These are phyloP conservation scores for Gaeumannomyces tritici DNA, from an alignment of 2,329 filamentous ascomycete genomes.

Conservation along the genomic window DNA sequence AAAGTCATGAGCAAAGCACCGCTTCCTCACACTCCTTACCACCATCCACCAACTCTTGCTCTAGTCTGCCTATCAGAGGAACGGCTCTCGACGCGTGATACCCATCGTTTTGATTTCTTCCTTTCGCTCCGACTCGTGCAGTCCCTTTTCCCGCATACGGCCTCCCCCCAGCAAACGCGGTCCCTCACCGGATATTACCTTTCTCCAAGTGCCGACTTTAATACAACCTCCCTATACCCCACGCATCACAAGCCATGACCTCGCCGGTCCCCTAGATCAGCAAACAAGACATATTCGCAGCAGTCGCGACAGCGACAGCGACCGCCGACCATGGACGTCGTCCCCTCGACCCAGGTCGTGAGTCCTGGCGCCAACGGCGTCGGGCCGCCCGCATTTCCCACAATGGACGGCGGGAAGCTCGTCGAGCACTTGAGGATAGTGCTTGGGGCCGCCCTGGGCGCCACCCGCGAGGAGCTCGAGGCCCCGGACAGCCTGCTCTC, in stretches of 20 bases:
- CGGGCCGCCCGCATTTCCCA: slow-evolving; percentile 34
- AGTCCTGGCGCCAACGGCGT: slow-evolving; percentile 37
- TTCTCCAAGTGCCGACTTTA: not conserved
- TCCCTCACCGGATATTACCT: not conserved
- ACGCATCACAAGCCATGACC: not conserved
- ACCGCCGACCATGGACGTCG: slow-evolving; percentile 37
- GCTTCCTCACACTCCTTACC: not conserved
- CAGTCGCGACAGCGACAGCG: not conserved
- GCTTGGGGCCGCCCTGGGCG: slow-evolving; percentile 64
- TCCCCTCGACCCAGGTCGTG: slow-evolving; percentile 34
- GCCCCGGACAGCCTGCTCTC: slow-evolving; percentile 75
- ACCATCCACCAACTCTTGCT: not conserved
- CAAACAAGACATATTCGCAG: not conserved
- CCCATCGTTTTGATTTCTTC: not conserved
- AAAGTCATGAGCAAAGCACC: slow-evolving; percentile 2
- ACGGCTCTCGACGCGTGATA: not conserved
- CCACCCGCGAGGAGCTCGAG: slow-evolving; percentile 69
- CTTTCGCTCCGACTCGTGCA: not conserved
- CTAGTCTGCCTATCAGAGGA: not conserved
- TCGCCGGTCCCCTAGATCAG: not conserved
- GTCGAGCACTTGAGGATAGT: slow-evolving; percentile 64
- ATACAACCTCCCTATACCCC: not conserved
- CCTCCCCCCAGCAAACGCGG: not conserved
- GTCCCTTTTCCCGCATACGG: not conserved
- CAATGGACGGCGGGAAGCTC: slow-evolving; percentile 58